Evolutionary conservation across 345 rosid genomes (phyloP).

Genomic region (Eucalyptus caleyi): DNA sequence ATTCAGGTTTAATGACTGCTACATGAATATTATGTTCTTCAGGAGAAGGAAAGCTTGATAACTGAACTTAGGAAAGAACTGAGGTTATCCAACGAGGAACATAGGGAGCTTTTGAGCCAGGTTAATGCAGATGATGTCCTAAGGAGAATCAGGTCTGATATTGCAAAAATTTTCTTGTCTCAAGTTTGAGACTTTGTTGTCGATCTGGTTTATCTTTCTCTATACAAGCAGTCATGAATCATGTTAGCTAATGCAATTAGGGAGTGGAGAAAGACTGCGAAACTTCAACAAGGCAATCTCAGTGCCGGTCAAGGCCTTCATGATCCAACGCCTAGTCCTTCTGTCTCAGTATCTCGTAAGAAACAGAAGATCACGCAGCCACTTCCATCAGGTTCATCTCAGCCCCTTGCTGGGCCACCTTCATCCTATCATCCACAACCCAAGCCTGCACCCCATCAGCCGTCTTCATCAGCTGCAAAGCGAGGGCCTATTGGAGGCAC

Average conservation of each 20-base stretch:
- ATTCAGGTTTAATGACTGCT: constrained; percentile 17
- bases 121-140: constrained; percentile 69
- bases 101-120: constrained; percentile 68
- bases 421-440: constrained; percentile 51
- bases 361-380: constrained; percentile 53
- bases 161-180: neutral
- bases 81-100: constrained; percentile 79
- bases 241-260: constrained; percentile 17
- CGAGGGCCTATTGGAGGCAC: constrained; percentile 41
- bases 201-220: neutral
- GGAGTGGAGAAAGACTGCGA: constrained; percentile 86
- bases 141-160: constrained; percentile 49
- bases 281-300: constrained; percentile 43
- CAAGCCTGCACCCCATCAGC: constrained; percentile 37
- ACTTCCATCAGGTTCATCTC: constrained; percentile 21
- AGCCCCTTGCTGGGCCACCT: constrained; percentile 47
- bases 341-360: constrained; percentile 65
- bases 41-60: constrained; percentile 87
- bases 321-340: constrained; percentile 64
- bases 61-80: constrained; percentile 82
- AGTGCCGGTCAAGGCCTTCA: constrained; percentile 42
- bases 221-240: neutral
- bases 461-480: constrained; percentile 47
- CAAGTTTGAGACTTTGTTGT: neutral
- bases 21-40: constrained; percentile 17